Base-by-base conservation (phyloP, 2,329 filamentous ascomycete genomes). In the Exophiala sideris region DNA sequence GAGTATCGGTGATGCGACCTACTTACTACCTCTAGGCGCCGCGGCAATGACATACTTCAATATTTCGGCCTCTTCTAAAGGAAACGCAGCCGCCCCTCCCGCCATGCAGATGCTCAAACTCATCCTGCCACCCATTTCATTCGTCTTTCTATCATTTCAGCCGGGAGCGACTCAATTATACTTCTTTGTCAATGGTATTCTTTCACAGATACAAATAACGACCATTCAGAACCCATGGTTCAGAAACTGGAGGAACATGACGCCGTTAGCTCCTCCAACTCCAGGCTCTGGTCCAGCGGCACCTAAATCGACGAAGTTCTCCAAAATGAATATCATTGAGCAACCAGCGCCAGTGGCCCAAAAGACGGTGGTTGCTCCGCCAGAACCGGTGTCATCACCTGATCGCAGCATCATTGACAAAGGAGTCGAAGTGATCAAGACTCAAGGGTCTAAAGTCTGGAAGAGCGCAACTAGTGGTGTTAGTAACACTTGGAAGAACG, bases 1-100 rank as follows among this genome's bases (percentile, higher is more conserved):
- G 58, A 86, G 89, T 0, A 67, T 84, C 18, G 70, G 81, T 1
- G 94, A 99, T 70, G 92, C 94, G 0, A 86, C 79, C 64, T 92
- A 82, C 63, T 69, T 94, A 38, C 73, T 97, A 32, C 94, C 94
- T 1, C 59, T 83, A 2, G 53, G 78, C 1, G 83, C 84, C 2
- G 79, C 84, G 1, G 70, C 67, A 6, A 66, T 83, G 50, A 79
- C 87, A 70, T 81, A 79, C 61, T 62, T 75, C 24, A 79, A 83
- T 47, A 73, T 89, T 52, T 77, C 76, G 73, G 84, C 85, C 74
- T 56, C 55, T 59, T 71, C 33, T 9, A 53, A 53, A 5, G 33
- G 29, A 33, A 42, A 57, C 24, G 24, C 32, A 12, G 33, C 20
- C 16, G 34, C 45, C 48, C 62, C 59, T 21, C 72, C 58, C 5